Evolutionary conservation across 257 asterid species (phyloP).

Genomic region (Solanum bulbocastanum): DNA sequence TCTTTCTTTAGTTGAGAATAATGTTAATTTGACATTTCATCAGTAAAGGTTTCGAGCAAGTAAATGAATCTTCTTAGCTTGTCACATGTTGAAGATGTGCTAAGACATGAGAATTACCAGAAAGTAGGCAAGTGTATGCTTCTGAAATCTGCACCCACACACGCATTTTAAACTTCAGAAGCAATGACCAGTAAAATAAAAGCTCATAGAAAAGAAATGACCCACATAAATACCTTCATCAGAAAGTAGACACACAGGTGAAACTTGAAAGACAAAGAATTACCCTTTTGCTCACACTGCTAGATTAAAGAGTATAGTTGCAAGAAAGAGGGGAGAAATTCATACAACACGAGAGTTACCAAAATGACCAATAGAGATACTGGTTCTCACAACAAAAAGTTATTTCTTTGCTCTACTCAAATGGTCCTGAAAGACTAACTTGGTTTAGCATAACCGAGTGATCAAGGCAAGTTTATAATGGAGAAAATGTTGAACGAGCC

Average conservation of each 20-base stretch:
- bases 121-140: conserved; percentile 45
- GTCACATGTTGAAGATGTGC: not conserved
- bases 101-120: conserved; percentile 24
- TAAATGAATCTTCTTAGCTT: not conserved
- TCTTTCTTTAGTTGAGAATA: not conserved
- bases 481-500: not conserved
- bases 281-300: not conserved
- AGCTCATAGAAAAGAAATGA: not conserved
- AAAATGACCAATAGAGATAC: not conserved
- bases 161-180: not conserved
- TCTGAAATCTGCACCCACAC: conserved; percentile 46
- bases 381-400: not conserved
- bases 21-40: not conserved
- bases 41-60: not conserved
- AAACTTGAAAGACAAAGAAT: not conserved
- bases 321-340: not conserved
- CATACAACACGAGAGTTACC: not conserved
- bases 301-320: not conserved
- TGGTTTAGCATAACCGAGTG: not conserved
- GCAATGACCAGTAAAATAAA: not conserved
- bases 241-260: not conserved
- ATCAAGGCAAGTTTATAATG: not conserved
- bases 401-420: not conserved
- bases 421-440: not conserved
- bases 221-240: not conserved